phyloP scores from a whole-genome alignment of 78 protist genomes.

The Andalucia godoyi region DNA sequence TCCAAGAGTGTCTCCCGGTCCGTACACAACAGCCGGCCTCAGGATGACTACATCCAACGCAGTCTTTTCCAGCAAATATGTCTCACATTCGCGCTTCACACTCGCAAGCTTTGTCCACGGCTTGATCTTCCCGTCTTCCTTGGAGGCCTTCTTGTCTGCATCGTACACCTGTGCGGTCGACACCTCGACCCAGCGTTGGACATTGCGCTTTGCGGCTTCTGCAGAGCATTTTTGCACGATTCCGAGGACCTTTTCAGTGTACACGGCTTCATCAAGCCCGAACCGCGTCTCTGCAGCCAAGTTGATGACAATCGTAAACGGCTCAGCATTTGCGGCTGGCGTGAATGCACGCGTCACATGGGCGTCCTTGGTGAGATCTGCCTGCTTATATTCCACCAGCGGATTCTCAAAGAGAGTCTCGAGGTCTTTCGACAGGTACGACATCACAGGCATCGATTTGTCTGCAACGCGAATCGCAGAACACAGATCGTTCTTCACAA shows the following conservation, averaged over 20 bases:
- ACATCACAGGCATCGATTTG: slow-evolving; percentile 70
- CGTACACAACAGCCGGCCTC: slow-evolving; percentile 88
- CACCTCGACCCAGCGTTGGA: slow-evolving; percentile 64
- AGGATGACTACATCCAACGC: slow-evolving; percentile 39
- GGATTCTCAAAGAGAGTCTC: slow-evolving; percentile 24
- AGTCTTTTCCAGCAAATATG: neutral
- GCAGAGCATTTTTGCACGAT: slow-evolving; percentile 38
- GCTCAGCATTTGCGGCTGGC: slow-evolving; percentile 30
- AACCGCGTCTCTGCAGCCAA: slow-evolving; percentile 80
- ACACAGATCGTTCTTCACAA: slow-evolving; percentile 55
- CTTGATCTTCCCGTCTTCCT: slow-evolving; percentile 45
- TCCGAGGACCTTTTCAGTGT: slow-evolving; percentile 46
- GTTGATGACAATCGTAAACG: slow-evolving; percentile 67
- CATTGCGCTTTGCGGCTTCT: slow-evolving; percentile 43
- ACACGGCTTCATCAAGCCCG: slow-evolving; percentile 61
- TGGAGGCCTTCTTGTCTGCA: slow-evolving; percentile 39
- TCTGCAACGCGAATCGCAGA: slow-evolving; percentile 69
- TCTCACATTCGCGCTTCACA: neutral
- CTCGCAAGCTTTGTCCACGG: slow-evolving; percentile 76
- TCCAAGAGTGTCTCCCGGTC: slow-evolving; percentile 81
- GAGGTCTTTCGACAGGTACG: slow-evolving; percentile 37
- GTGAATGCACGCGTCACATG: slow-evolving; percentile 10
- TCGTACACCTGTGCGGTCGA: slow-evolving; percentile 83
- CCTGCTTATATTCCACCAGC: slow-evolving; percentile 69
- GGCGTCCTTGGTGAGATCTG: slow-evolving; percentile 25